A percentile compares a stretch with the other conserved stretches of the same genome.
phyloP scores from a whole-genome alignment of 192 early-diverging fungal genomes.

The Phycomyces nitens region DNA sequence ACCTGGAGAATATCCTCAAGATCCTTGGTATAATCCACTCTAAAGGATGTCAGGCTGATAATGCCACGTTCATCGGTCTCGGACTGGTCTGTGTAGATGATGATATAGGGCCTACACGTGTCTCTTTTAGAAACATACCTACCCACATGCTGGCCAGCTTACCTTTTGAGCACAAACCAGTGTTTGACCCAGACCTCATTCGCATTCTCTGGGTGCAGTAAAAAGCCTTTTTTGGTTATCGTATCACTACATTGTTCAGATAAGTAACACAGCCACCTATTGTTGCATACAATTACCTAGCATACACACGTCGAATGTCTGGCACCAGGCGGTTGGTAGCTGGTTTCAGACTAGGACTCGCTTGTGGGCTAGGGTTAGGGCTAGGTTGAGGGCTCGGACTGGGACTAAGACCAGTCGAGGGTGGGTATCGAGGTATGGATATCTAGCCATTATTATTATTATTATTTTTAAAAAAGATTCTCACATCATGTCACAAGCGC shows the following conservation, averaged over 20 bases:
- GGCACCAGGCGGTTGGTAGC: constrained; percentile 11
- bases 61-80: constrained; percentile 67
- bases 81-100: constrained; percentile 62
- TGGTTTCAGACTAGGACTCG: neutral
- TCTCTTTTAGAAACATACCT: neutral
- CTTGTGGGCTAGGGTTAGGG: too few relatives aligned
- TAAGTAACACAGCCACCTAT: neutral
- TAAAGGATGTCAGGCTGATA: constrained; percentile 64
- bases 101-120: constrained; percentile 66
- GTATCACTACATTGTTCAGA: constrained; percentile 24
- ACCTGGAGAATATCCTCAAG: constrained; percentile 59
- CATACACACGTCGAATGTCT: constrained; percentile 23
- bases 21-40: constrained; percentile 55
- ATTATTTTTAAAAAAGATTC: too few relatives aligned
- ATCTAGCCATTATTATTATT: constrained; percentile 22
- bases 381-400: too few relatives aligned
- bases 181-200: constrained; percentile 66
- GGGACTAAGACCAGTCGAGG: neutral
- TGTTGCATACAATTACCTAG: constrained; percentile 19
- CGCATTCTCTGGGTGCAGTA: constrained; percentile 45
- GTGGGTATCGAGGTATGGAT: constrained; percentile 20
- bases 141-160: neutral
- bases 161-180: constrained; percentile 75
- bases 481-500: neutral
- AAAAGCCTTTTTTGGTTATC: constrained; percentile 50